Evolutionary conservation across 306 rosid genomes (phyloP).

Genomic region (Corylus avellana): DNA sequence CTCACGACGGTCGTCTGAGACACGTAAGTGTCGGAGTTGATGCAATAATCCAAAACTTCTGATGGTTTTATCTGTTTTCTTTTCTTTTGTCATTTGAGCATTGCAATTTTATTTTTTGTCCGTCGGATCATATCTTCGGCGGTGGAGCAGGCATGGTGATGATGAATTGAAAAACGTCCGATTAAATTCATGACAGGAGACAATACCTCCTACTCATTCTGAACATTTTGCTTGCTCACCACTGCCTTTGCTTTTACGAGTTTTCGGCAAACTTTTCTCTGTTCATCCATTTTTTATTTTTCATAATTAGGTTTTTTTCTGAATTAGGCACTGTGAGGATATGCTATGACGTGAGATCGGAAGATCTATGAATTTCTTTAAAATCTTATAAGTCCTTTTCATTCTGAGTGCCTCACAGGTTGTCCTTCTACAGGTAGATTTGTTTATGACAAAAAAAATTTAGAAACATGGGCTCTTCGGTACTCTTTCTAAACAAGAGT

Average conservation of each 20-base stretch:
- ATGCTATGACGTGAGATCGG: slow-evolving; percentile 18
- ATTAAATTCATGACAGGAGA: slow-evolving; percentile 34
- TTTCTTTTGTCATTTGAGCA: fast-evolving
- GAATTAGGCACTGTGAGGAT: slow-evolving; percentile 31
- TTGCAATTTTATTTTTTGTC: background rate
- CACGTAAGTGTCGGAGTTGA: slow-evolving; percentile 35
- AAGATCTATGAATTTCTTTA: slow-evolving; percentile 4
- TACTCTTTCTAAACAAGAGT: too few species aligned
- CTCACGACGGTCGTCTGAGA: slow-evolving; percentile 74
- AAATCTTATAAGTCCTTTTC: slow-evolving; percentile 24
- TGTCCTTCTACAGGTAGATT: background rate
- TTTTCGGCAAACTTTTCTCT: background rate
- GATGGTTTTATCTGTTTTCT: slow-evolving; percentile 16
- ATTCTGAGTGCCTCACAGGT: slow-evolving; percentile 30
- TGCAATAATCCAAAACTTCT: slow-evolving; percentile 46
- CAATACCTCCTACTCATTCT: slow-evolving; percentile 45
- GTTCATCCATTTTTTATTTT: background rate
- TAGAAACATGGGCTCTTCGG: too few species aligned
- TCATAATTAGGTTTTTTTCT: too few species aligned
- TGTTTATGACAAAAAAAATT: too few species aligned
- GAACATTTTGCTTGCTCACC: slow-evolving; percentile 23
- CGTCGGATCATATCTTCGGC: background rate
- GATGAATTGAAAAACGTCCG: slow-evolving; percentile 30
- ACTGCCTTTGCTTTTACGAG: background rate
- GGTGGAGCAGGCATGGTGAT: slow-evolving; percentile 25